These are phyloP conservation scores for Ceratobasidium sp. DNA, from an alignment of 1,284 basidiomycete species.

Conservation along the genomic window DNA sequence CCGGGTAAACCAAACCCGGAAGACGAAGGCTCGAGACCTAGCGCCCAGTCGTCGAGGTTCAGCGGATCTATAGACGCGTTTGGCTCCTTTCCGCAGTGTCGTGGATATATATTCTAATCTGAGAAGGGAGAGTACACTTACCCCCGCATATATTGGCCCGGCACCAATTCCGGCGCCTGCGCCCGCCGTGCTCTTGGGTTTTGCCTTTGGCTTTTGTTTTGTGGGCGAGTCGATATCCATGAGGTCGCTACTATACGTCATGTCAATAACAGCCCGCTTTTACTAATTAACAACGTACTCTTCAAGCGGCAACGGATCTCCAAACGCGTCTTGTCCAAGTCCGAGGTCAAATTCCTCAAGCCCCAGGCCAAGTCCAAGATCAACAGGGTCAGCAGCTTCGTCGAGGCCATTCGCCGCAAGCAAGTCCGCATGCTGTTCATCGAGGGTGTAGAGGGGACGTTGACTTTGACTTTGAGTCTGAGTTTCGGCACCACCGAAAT, in stretches of 20 bases:
- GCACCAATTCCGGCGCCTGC: neutral
- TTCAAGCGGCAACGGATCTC: constrained; percentile 25
- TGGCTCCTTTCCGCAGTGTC: neutral
- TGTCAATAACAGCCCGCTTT: neutral
- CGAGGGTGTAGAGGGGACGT: constrained; percentile 68
- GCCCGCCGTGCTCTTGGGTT: neutral
- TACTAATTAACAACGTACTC: neutral
- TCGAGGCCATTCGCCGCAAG: constrained; percentile 50
- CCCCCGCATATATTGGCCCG: constrained; percentile 33
- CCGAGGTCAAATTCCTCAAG: constrained; percentile 59
- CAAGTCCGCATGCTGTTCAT: constrained; percentile 73
- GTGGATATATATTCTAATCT: neutral
- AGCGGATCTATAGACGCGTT: constrained; percentile 26
- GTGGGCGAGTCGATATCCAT: constrained; percentile 4
- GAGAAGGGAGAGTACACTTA: neutral
- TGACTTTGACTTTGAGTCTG: constrained; percentile 55
- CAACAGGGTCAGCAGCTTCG: constrained; percentile 58
- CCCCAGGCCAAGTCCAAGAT: constrained; percentile 61
- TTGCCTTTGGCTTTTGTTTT: constrained; percentile 20
- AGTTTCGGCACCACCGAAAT: constrained; percentile 20
- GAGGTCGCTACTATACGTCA: neutral
- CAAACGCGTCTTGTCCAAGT: constrained; percentile 45
- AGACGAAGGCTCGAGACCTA: constrained; percentile 23
- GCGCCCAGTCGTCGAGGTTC: constrained; percentile 30
- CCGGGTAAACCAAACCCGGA: constrained; percentile 26